Evolutionary conservation across 192 early-diverging fungal genomes (phyloP), one percentile per base, ranked within the genome.

Genomic region (Backusella tarrabulga): DNA sequence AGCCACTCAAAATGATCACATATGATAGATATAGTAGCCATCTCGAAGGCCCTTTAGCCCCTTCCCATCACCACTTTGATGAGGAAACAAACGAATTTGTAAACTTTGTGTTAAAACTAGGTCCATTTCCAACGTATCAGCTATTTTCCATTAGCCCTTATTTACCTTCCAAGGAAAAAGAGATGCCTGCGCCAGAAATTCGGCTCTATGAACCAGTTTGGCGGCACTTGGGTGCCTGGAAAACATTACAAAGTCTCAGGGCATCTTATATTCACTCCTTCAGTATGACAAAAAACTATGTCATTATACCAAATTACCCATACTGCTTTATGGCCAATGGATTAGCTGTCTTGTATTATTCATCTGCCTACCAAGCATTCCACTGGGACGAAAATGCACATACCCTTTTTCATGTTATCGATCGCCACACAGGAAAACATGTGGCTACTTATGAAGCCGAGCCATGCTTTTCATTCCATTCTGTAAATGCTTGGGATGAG

Each of bases 211-310:
- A 80, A 15, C 82, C 82, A 4, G 60, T 83, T 6, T 77, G 71
- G 68, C 68, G 74, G 17, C 78, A 83, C 23, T 54, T 83, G 15
- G 82, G 78, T 19, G 73, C 71, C 0, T 77, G 75, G 71, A 71
- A 67, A 19, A 76, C 79, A 38, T 0, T 77, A 14, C 17, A 71
- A n/a, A 26, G 76, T 2, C 50, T 83, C 34, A 79, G 77, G 21
- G 79, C 82, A 12, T 60, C 82, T 7, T 87, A 85, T 67, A 82
- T 86, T 4, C 87, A 88, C 60, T 85, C 86, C 2, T 88, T 88
- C 73, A 76, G 78, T 21, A 68, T 81, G 70, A 87, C 87, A 8
- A 76, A 80, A 46, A 76, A 80, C n/a, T 87, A 82, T 76, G 76
- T 88, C 52, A 79, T 88, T 50, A 73, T 87, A 19, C 86, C 86